Evolutionary conservation across 441 rosid species (phyloP), one percentile per base, ranked within the genome.

Genomic region (Bruguiera hainesii): DNA sequence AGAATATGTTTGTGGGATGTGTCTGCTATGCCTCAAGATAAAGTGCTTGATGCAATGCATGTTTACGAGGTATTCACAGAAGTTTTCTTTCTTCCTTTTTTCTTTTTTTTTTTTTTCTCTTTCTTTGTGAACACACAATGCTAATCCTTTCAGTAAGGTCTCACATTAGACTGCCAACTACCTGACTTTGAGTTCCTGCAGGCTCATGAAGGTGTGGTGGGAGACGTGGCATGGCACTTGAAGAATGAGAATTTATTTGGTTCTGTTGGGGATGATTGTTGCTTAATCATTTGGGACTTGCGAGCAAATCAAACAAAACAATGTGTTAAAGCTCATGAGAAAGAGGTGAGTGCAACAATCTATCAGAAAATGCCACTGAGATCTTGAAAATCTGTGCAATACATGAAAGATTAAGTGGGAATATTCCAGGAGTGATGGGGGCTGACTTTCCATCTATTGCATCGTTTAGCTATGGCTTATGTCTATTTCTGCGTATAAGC

Each of bases 1-100:
- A 86, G 76, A 75, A 86, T 93, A 60, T 93, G 98, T 53, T 79
- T 93, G 70, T 90, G 97, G 94, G 94, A 90, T 71, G 77, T 87
- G 60, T 77, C 87, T 76, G 91, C 87, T 13, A 49, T 63, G 20
- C 76, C 88, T 18, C 69, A 73, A 65, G 85, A 80, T 65, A 89
- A 84, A 78, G 83, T 76, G 71, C 80, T 89, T 53, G 81, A 79
- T 67, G 81, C 96, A 19, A 71, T 75, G 82, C 87, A 83, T 63
- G 79, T 86, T 52, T 90, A 79, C 58, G 80, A 90, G 95, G 98
- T 88, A 77, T 59, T 70, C n/a, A 13, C 60, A 11, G 50, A 53
- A 68, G 23, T 61, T 60, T 23, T 20, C 60, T 66, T 64, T 13
- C 61, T 57, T 26, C 6, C 59, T 66, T 62, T 33, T 66, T 64